Base-by-base conservation (phyloP, 2,329 filamentous ascomycete genomes). In the Epichloe sp. region DNA sequence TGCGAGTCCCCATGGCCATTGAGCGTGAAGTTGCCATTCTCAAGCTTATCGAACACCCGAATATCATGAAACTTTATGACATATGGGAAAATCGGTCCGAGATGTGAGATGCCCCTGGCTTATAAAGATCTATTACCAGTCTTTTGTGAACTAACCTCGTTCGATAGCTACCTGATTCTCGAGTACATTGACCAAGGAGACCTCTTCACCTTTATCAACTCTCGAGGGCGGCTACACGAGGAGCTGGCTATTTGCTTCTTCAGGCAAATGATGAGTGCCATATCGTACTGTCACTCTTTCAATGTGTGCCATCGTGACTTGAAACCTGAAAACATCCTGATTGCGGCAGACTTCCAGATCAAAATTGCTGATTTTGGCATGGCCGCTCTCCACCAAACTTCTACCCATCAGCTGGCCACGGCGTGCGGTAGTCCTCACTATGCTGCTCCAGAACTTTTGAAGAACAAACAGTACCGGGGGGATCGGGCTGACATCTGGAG, bases 301-400 rank as follows among this genome's bases (percentile, higher is more conserved):
- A 89, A 91, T 59, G 95, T 98, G 56, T 95, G 90, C 64, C 93
- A 98, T 64, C 86, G 93, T 23, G 93, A 98, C 60, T 74, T 98
- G 49, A 98, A 98, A 68, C 93, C 90, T 0, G 93, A 98, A 68
- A 98, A 98, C 60, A 96, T 98, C 44, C 75, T 98, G 17, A 76
- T 98, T 48, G 89, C 89, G 52, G 73, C 74, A 3, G 73, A 83
- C 45, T 78, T 84, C 49, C 82, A 86, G 52, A 82, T 97, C 65
- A 98, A 97, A 69, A 83, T 98, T 59, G 91, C 91, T 48, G 93
- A 98, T 66, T 98, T 98, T 66, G 91, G 93, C 42, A 96, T 98
- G 90, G 93, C 93, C 44, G 91, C 91, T 3, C 74, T 97, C 42
- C 80, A 84, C 56, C 91, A 97, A 65, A 86, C 86, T 3, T 77